Evolutionary conservation across 768 basidiomycete genomes (phyloP).

Genomic region (Hypholoma sublateritium): DNA sequence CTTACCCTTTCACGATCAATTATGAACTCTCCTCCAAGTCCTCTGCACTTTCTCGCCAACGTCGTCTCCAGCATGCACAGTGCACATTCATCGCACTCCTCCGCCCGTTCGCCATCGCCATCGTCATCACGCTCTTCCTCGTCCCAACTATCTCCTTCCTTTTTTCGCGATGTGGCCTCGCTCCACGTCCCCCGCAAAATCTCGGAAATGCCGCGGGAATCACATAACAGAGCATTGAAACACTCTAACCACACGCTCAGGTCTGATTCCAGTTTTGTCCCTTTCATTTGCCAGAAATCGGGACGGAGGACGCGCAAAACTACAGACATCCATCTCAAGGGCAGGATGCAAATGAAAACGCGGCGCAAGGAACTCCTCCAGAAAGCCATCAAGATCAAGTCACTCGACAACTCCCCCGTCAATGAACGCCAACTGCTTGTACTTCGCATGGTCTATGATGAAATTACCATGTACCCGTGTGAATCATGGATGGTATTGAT

Average conservation of each 20-base stretch:
- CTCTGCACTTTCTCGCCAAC: conserved; percentile 38
- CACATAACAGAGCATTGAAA: conserved; percentile 24
- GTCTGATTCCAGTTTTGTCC: conserved; percentile 22
- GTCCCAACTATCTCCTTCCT: conserved; percentile 1
- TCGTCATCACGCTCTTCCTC: conserved; percentile 12
- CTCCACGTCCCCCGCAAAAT: conserved; percentile 26
- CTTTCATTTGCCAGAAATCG: conserved; percentile 26
- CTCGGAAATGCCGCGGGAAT: conserved; percentile 17
- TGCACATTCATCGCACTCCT: conserved; percentile 20
- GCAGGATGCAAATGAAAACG: conserved; percentile 29
- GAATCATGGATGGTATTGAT: conserved; percentile 62
- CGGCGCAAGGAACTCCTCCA: conserved; percentile 34
- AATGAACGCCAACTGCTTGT: conserved; percentile 56
- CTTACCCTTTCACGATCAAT: conserved; percentile 27
- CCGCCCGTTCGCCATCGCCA: conserved; percentile 7
- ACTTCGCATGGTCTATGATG: conserved; percentile 62
- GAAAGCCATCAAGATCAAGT: conserved; percentile 39
- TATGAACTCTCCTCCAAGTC: conserved; percentile 27
- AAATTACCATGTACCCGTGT: conserved; percentile 65
- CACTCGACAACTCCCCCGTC: conserved; percentile 55
- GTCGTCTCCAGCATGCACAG: conserved; percentile 24
- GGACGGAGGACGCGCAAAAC: conserved; percentile 24
- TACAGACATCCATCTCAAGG: conserved; percentile 23
- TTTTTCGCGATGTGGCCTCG: conserved; percentile 21
- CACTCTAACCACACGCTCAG: conserved; percentile 24